phyloP scores from a whole-genome alignment of 257 asterid species.

The Ophiorrhiza pumila region DNA sequence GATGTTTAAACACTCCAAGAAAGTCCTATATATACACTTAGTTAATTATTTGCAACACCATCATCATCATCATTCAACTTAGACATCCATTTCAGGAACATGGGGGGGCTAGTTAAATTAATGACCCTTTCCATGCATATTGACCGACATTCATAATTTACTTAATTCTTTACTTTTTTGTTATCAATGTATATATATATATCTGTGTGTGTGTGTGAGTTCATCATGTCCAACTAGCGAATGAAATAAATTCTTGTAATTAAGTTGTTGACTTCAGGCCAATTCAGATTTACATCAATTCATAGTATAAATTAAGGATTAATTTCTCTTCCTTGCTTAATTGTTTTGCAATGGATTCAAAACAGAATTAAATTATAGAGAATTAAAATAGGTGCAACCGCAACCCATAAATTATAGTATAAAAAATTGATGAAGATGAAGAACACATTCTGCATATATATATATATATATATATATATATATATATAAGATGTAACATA shows the following conservation, averaged over 20 bases:
- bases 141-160: background rate
- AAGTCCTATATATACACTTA: background rate
- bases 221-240: too few relatives aligned
- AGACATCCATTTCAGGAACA: background rate
- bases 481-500: too few relatives aligned
- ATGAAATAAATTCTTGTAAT: too few relatives aligned
- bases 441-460: background rate
- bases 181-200: too few relatives aligned
- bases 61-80: too few relatives aligned
- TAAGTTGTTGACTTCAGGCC: too few relatives aligned
- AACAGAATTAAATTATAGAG: background rate
- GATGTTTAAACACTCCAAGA: background rate
- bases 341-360: background rate
- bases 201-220: too few relatives aligned
- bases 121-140: background rate
- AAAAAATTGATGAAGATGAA: background rate
- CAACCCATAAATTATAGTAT: background rate
- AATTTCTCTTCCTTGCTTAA: background rate
- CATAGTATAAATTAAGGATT: background rate
- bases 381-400: background rate
- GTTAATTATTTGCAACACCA: background rate
- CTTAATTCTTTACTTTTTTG: too few relatives aligned
- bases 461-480: too few relatives aligned
- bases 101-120: background rate
- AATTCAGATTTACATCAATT: background rate